phyloP scores from a whole-genome alignment of 208 protist genomes.

The Trypanosoma lewisi region DNA sequence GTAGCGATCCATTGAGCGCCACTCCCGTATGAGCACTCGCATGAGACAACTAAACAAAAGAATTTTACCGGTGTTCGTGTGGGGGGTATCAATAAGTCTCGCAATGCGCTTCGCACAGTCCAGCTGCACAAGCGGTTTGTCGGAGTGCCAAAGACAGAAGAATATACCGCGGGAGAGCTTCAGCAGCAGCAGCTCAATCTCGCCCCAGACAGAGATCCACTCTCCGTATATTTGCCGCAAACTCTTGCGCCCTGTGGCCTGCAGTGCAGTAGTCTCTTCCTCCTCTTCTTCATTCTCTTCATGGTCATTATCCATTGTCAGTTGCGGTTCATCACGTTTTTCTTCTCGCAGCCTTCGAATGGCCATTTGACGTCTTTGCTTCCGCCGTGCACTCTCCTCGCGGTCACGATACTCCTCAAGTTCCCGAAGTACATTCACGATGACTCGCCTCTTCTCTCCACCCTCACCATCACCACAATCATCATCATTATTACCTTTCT shows the following conservation, averaged over 20 bases:
- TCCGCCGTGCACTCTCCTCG: constrained; percentile 9
- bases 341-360: constrained; percentile 25
- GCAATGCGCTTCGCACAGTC: constrained; percentile 79
- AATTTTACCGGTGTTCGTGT: constrained; percentile 43
- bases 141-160: constrained; percentile 91
- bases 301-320: neutral
- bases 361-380: constrained; percentile 20
- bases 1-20: constrained; percentile 87
- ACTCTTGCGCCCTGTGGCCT: constrained; percentile 13
- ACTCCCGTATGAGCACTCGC: constrained; percentile 82
- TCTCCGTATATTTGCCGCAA: constrained; percentile 47
- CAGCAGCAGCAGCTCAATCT: constrained; percentile 77
- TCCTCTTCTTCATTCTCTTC: neutral
- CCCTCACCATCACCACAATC: neutral
- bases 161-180: constrained; percentile 85
- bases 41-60: constrained; percentile 76
- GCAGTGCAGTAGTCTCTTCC: neutral
- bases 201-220: constrained; percentile 69
- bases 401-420: constrained; percentile 10
- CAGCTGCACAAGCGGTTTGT: constrained; percentile 90
- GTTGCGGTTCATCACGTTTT: neutral
- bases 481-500: constrained; percentile 2
- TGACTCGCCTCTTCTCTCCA: neutral
- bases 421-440: constrained; percentile 20
- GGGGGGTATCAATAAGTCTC: constrained; percentile 48